Percentiles rank a stretch among this genome's conserved stretches.
Conservation (phyloP, 441 rosid species). For the Populus hybrid region DNA sequence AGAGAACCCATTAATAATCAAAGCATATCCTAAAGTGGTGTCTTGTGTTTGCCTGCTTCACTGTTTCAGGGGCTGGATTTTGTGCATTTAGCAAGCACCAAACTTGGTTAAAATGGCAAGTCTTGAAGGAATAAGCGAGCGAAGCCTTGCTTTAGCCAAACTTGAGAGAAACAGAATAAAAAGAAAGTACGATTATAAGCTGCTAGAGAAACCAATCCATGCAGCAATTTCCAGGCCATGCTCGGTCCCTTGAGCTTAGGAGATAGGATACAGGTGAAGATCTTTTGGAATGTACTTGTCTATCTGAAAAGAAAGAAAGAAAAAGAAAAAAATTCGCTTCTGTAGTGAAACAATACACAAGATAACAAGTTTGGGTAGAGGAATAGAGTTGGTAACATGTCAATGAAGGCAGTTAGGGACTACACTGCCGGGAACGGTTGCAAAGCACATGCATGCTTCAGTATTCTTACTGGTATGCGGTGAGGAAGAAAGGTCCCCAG, state of each 20-base stretch:
- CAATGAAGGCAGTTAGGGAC: conserved; percentile 9
- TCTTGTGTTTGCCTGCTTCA: background rate
- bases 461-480: background rate
- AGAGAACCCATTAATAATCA: too few species aligned
- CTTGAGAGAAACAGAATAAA: too few species aligned
- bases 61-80: background rate
- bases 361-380: conserved; percentile 5
- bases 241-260: too few species aligned
- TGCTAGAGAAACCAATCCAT: too few species aligned
- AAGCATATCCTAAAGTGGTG: background rate
- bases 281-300: background rate
- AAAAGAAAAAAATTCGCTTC: background rate
- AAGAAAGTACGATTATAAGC: too few species aligned
- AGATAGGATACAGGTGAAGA: too few species aligned
- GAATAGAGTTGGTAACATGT: conserved; percentile 18
- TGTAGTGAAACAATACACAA: conserved; percentile 12
- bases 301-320: background rate
- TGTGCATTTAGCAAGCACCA: too few species aligned
- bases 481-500: background rate
- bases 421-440: conserved; percentile 6
- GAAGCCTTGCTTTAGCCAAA: too few species aligned
- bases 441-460: conserved; percentile 14
- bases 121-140: too few species aligned
- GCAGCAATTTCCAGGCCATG: too few species aligned
- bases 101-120: too few species aligned